A percentile compares a stretch with the other conserved stretches of the same genome.
These are phyloP conservation scores for Volutella citrinella DNA, from an alignment of 2,329 filamentous ascomycete genomes.

Conservation along the genomic window DNA sequence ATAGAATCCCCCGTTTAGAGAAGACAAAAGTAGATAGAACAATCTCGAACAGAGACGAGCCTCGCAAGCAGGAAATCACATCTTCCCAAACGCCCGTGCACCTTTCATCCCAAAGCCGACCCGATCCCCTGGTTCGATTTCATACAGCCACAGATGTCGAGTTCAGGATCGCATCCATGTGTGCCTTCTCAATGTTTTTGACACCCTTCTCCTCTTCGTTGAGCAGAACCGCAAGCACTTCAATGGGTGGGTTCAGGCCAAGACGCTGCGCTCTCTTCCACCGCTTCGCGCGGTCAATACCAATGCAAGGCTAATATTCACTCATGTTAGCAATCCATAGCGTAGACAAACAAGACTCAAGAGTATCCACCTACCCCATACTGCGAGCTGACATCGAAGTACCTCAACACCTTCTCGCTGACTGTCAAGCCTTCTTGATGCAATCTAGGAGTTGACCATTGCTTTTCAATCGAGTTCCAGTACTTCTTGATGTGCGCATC, in stretches of 20 bases:
- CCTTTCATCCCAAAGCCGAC: slow-evolving; percentile 13
- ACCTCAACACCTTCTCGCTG: slow-evolving; percentile 82
- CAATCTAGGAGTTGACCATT: slow-evolving; percentile 65
- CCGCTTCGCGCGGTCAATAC: slow-evolving; percentile 74
- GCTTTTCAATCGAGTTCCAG: slow-evolving; percentile 70
- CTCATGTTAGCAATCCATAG: background rate
- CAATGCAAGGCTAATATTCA: slow-evolving; percentile 73
- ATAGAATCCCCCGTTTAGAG: too few relatives aligned
- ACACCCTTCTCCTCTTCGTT: slow-evolving; percentile 62
- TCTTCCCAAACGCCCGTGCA: slow-evolving; percentile 21
- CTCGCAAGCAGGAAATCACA: slow-evolving; percentile 13
- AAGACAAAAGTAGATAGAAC: slow-evolving; percentile 15
- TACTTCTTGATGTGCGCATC: slow-evolving; percentile 71
- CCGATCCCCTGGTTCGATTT: too few relatives aligned
- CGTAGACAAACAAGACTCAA: background rate
- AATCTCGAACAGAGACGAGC: slow-evolving; percentile 13
- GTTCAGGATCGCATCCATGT: slow-evolving; percentile 68
- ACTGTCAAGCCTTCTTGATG: slow-evolving; percentile 72
- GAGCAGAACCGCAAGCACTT: slow-evolving; percentile 82
- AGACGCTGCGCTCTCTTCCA: slow-evolving; percentile 84
- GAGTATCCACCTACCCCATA: slow-evolving; percentile 73
- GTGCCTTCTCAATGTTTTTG: slow-evolving; percentile 59
- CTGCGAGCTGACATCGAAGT: slow-evolving; percentile 89
- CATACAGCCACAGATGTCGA: slow-evolving; percentile 45
- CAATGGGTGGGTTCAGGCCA: slow-evolving; percentile 83